Percentiles rank a stretch among this genome's conserved stretches.
These are phyloP conservation scores for Pichia sp. DNA, from an alignment of 1,139 yeast species.

Conservation along the genomic window DNA sequence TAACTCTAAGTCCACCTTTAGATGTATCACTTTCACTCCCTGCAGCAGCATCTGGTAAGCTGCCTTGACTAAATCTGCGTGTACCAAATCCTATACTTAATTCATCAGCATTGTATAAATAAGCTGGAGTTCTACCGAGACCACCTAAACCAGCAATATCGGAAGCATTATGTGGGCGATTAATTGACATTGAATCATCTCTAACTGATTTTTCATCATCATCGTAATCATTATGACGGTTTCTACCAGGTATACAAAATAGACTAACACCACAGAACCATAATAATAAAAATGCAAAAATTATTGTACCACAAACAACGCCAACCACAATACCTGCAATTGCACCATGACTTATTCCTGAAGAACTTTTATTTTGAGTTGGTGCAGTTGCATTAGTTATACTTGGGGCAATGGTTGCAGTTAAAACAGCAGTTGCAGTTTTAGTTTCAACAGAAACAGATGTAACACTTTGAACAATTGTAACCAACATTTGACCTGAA, in stretches of 20 bases:
- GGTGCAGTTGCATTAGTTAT: conserved; percentile 1
- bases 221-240: conserved; percentile 28
- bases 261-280: conserved; percentile 32
- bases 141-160: conserved; percentile 9
- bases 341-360: conserved; percentile 42
- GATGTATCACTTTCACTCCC: conserved; percentile 21
- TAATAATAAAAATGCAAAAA: conserved; percentile 35
- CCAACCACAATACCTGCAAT: conserved; percentile 71
- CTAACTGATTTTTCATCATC: conserved; percentile 25
- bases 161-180: conserved; percentile 8
- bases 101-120: conserved; percentile 23
- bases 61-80: conserved; percentile 59
- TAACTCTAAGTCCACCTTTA: conserved; percentile 25
- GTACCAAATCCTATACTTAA: conserved; percentile 27
- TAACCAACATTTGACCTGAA: conserved; percentile 20
- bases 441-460: conserved; percentile 16
- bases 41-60: conserved; percentile 53
- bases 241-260: conserved; percentile 33
- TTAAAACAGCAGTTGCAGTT: conserved; percentile 12
- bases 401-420: conserved; percentile 16
- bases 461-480: conserved; percentile 20
- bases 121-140: conserved; percentile 14
- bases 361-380: conserved; percentile 1
- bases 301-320: conserved; percentile 44
- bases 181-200: conserved; percentile 9